These are phyloP conservation scores for Astragalus membranaceus DNA, from an alignment of 306 rosid genomes.

Conservation along the genomic window DNA sequence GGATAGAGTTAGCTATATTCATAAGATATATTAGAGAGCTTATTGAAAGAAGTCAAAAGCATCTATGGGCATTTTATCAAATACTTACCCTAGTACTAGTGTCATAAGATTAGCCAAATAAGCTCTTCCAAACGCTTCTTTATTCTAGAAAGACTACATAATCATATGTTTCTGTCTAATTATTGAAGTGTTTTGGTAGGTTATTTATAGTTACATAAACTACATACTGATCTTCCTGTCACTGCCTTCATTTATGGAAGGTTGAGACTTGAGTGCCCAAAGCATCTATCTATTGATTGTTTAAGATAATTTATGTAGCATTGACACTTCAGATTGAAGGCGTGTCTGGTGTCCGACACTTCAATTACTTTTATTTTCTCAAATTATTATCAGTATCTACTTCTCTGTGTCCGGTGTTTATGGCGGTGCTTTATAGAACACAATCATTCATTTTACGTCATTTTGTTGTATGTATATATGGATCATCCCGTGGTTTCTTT, in stretches of 20 bases:
- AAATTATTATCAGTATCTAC: too few species aligned
- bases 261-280: background rate
- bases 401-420: too few species aligned
- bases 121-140: background rate
- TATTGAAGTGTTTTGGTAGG: background rate
- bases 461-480: background rate
- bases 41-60: background rate
- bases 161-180: background rate
- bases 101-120: background rate
- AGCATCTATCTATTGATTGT: background rate
- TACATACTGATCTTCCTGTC: background rate
- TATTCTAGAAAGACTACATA: background rate
- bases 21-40: too few species aligned
- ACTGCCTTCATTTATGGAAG: background rate
- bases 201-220: background rate
- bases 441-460: background rate
- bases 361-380: too few species aligned
- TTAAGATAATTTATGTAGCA: too few species aligned
- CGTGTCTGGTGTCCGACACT: too few species aligned
- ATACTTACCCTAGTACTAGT: background rate
- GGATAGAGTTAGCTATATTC: too few species aligned
- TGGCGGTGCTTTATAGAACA: too few species aligned
- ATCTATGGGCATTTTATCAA: background rate
- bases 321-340: too few species aligned
- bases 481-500: conserved; percentile 7